Percentiles rank a stretch among this genome's conserved stretches.
phyloP scores from a whole-genome alignment of 2,329 filamentous ascomycete genomes.

The Pseudocercospora fijiensis region DNA sequence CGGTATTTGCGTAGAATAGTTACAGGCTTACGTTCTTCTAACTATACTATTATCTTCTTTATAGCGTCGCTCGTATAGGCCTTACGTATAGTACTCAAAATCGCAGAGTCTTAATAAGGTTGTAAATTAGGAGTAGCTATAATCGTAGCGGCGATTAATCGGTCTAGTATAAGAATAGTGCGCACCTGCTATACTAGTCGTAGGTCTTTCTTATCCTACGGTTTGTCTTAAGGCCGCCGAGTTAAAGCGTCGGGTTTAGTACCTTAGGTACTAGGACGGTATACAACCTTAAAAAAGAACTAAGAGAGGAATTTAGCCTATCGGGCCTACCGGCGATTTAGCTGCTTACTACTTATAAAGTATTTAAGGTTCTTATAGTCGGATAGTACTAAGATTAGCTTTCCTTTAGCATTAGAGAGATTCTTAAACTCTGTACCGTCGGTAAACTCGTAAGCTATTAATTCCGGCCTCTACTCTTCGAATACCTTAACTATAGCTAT shows the following conservation, averaged over 20 bases:
- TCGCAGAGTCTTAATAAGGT: background rate
- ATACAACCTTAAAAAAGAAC: background rate
- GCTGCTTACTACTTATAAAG: slow-evolving; percentile 26
- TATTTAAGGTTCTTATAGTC: no score
- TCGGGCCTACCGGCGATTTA: slow-evolving; percentile 33
- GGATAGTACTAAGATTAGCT: background rate
- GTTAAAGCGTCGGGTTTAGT: background rate
- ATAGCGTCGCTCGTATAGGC: background rate
- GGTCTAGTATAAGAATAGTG: background rate
- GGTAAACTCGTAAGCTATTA: no score
- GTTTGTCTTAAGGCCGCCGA: background rate
- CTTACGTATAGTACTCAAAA: background rate
- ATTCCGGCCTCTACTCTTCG: no score
- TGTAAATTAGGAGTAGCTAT: background rate
- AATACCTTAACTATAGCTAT: no score
- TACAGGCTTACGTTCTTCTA: no score
- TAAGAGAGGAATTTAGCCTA: slow-evolving; percentile 28
- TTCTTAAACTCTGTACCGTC: background rate
- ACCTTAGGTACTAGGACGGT: background rate
- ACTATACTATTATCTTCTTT: background rate
- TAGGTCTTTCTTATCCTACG: background rate
- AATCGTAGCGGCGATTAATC: background rate
- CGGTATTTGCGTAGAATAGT: background rate
- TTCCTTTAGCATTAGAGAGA: background rate
- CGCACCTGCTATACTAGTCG: background rate